phyloP scores from a whole-genome alignment of 768 basidiomycete species.

The Boletus huronensis region DNA sequence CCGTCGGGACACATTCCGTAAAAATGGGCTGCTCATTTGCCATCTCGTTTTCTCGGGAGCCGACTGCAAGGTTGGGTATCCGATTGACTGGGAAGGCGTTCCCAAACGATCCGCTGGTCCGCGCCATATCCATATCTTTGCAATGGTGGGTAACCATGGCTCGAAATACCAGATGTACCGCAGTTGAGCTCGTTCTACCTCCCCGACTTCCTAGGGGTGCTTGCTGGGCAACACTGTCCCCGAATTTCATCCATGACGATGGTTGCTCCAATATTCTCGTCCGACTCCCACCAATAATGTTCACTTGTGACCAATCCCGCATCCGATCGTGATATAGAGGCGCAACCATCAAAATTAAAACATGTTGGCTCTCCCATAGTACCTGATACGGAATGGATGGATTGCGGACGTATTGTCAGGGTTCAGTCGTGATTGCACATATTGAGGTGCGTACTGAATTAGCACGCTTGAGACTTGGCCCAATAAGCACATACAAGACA shows the following conservation, averaged over 20 bases:
- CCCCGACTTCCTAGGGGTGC: not conserved
- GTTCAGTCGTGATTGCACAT: conserved; percentile 16
- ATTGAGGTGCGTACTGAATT: conserved; percentile 12
- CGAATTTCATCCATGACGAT: not conserved
- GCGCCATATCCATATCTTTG: not conserved
- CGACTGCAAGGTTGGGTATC: not conserved
- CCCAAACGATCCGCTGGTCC: not conserved
- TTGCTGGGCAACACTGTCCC: not conserved
- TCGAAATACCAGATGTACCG: not conserved
- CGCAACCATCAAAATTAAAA: conserved; percentile 15
- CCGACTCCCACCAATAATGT: conserved; percentile 4
- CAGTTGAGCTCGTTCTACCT: not conserved
- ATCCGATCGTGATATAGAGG: not conserved
- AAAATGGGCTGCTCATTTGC: not conserved
- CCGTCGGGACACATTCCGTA: not conserved
- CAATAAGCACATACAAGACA: conserved; percentile 23
- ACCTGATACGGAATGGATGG: conserved; percentile 15
- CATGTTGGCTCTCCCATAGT: conserved; percentile 5
- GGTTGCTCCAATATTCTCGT: not conserved
- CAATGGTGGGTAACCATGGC: not conserved
- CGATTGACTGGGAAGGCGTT: not conserved
- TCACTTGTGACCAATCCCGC: conserved; percentile 4
- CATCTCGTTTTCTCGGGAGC: not conserved
- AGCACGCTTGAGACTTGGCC: conserved; percentile 10
- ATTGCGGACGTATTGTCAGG: conserved; percentile 13